Evolutionary conservation across 148 eudicot species (phyloP), one percentile per base, ranked within the genome.

Genomic region (Heliosperma pusillum): DNA sequence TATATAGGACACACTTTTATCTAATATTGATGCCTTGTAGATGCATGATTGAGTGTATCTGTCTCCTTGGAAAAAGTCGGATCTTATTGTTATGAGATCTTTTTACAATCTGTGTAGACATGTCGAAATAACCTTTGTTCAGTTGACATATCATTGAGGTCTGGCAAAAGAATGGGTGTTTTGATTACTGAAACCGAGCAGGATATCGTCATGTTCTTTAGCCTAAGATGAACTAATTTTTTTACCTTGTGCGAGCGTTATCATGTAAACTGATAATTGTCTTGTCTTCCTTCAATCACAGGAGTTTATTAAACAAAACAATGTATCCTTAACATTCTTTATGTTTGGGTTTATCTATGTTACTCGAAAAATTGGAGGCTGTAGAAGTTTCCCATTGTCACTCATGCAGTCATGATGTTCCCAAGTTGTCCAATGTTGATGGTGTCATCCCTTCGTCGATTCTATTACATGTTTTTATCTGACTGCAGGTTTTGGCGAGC

Each of bases 401-500:
- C 59, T 30, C 47, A 30, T 56, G 10, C 40, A 33, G 40, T 33
- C 42, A 36, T 36, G 42, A 3, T 40, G 53, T 58, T 17, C 2
- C 22, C 16, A 15, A 24, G 13, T 36, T 36, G 42, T 36, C 42
- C 42, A 6, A 5, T 36, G 42, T 36, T 36, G 7, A 36, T 36
- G 9, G 9, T 36, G 25, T 44, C 25, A 24, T 63, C 19, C 24
- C 70, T 70, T 68, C 20, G 0, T 26, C 45, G 19, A 44, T 53
- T 52, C 27, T 59, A 29, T 13, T 57, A 63, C 25, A 30, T 69
- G 40, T n/a, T 74, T 71, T 75, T 69, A 55, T 79, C 56, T 81
- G 60, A 36, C 53, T 86, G 84, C 92, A 94, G 97, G 97, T 94
- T 83, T 90, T 94, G 82, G 98, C 98, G 26, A 91, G 98, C 88